phyloP scores from a whole-genome alignment of 148 eudicot species.

The Fagopyrum tataricum region DNA sequence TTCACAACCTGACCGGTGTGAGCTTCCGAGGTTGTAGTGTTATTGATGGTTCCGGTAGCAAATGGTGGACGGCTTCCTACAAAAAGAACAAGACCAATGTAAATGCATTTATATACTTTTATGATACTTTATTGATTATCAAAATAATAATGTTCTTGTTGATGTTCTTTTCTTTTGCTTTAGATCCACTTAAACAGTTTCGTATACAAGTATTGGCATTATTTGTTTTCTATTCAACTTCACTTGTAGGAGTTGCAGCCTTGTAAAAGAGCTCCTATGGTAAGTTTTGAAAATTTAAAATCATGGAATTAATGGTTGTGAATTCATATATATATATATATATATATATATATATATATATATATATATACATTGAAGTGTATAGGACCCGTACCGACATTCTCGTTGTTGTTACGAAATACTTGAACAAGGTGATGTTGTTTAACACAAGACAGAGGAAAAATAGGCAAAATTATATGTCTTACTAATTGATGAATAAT shows the following conservation, averaged over 20 bases:
- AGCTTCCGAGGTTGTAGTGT: slow-evolving; percentile 80
- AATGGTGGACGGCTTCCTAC: slow-evolving; percentile 99
- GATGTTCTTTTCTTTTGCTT: background rate
- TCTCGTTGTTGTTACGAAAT: slow-evolving; percentile 44
- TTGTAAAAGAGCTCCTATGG: slow-evolving; percentile 87
- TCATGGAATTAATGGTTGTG: background rate
- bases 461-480: background rate
- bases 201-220: background rate
- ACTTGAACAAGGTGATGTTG: slow-evolving; percentile 38
- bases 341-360: too few species aligned
- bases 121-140: too few species aligned
- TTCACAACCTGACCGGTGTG: slow-evolving; percentile 59
- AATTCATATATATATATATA: background rate
- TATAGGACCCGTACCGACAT: slow-evolving; percentile 42
- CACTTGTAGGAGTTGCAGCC: slow-evolving; percentile 73
- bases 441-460: background rate
- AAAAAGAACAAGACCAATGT: slow-evolving; percentile 91
- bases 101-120: slow-evolving; percentile 15
- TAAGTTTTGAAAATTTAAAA: slow-evolving; percentile 26
- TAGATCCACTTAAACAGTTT: background rate
- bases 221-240: slow-evolving; percentile 18
- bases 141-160: too few species aligned
- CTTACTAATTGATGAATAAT: background rate
- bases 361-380: too few species aligned
- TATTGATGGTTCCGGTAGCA: slow-evolving; percentile 94